Conservation (phyloP, 257 asterid species). For the Echium plantagineum region DNA sequence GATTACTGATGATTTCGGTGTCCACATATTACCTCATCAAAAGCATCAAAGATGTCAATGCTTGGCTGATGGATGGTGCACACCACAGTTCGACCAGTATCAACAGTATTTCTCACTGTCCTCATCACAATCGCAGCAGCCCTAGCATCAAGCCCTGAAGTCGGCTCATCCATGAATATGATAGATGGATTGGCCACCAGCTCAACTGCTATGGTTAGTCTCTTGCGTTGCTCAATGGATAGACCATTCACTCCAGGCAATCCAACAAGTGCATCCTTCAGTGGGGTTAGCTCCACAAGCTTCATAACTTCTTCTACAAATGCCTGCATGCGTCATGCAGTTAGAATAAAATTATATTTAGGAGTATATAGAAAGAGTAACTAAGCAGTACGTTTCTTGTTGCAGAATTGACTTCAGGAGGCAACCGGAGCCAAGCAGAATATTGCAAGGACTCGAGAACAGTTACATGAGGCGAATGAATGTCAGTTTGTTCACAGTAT, state of each 20-base stretch:
- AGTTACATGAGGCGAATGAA: constrained; percentile 85
- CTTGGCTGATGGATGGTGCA: constrained; percentile 96
- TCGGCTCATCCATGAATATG: constrained; percentile 89
- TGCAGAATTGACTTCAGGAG: constrained; percentile 47
- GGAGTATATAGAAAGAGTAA: constrained; percentile 2
- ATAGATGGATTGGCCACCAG: constrained; percentile 89
- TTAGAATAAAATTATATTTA: not conserved
- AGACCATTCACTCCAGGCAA: constrained; percentile 76
- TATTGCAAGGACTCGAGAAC: constrained; percentile 67
- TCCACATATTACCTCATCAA: constrained; percentile 50
- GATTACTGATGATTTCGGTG: too few relatives aligned
- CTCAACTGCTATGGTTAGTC: constrained; percentile 77
- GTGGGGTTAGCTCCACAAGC: constrained; percentile 61
- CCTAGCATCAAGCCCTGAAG: constrained; percentile 88
- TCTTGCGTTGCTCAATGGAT: constrained; percentile 76
- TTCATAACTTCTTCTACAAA: constrained; percentile 77
- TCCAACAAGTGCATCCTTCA: constrained; percentile 60
- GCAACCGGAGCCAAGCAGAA: constrained; percentile 81
- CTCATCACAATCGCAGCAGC: constrained; percentile 93
- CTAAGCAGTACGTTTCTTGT: constrained; percentile 45
- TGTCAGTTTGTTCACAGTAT: constrained; percentile 82
- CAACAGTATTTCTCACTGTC: constrained; percentile 81
- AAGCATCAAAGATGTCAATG: constrained; percentile 75
- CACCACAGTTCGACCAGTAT: constrained; percentile 80
- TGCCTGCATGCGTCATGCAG: constrained; percentile 28